These are phyloP conservation scores for Vigna radiata DNA, from an alignment of 306 rosid genomes.

Conservation along the genomic window DNA sequence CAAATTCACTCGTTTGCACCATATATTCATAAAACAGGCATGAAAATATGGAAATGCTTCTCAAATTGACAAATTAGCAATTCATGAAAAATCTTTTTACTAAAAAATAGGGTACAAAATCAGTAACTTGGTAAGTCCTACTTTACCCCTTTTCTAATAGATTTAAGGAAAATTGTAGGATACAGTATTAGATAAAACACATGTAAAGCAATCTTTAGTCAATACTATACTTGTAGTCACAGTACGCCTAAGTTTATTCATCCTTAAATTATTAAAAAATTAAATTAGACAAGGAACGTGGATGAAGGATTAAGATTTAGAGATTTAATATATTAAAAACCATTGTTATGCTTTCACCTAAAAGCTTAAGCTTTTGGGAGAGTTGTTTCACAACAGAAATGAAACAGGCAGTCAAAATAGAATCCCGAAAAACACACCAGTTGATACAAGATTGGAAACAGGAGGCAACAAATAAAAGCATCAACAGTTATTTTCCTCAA, in stretches of 20 bases:
- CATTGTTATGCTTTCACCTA: constrained; percentile 9
- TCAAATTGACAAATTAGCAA: constrained; percentile 19
- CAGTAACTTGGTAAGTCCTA: constrained; percentile 11
- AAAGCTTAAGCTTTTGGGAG: constrained; percentile 11
- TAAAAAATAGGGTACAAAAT: constrained; percentile 1
- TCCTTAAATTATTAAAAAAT: neutral
- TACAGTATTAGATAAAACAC: constrained; percentile 1
- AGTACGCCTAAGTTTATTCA: neutral
- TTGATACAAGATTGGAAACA: constrained; percentile 12
- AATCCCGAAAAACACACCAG: constrained; percentile 15
- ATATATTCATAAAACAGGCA: constrained; percentile 30
- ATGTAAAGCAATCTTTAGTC: constrained; percentile 16
- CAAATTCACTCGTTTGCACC: constrained; percentile 8
- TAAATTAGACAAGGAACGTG: neutral
- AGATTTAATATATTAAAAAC: constrained; percentile 12
- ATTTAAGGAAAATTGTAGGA: constrained; percentile 1
- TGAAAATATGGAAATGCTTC: constrained; percentile 24
- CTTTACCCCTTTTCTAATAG: neutral
- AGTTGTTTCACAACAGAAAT: neutral
- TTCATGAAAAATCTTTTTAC: neutral
- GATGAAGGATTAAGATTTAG: constrained; percentile 3
- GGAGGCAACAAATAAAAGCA: constrained; percentile 11
- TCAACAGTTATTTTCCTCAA: constrained; percentile 6
- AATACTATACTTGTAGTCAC: neutral
- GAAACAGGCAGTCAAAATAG: neutral